Evolutionary conservation across 2,329 filamentous ascomycete species (phyloP).

Genomic region (Scedosporium minutisporum): DNA sequence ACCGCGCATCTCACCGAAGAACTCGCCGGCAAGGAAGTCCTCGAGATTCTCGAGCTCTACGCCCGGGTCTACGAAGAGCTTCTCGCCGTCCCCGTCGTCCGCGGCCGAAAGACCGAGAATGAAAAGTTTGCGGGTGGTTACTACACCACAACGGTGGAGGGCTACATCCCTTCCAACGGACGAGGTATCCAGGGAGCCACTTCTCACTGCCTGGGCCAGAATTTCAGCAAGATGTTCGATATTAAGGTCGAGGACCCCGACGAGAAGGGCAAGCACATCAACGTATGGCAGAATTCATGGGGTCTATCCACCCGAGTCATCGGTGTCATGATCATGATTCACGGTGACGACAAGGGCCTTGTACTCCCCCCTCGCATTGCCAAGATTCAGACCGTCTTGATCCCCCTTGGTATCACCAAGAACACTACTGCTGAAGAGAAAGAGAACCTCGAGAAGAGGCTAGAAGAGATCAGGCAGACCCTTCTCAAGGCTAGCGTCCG

Average conservation of each 20-base stretch:
- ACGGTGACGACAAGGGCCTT: slow-evolving; percentile 90
- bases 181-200: slow-evolving; percentile 95
- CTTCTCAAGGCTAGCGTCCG: slow-evolving; percentile 69
- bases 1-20: slow-evolving; percentile 78
- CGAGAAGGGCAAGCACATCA: slow-evolving; percentile 67
- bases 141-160: slow-evolving; percentile 95
- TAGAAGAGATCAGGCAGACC: slow-evolving; percentile 59
- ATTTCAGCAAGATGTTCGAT: slow-evolving; percentile 99
- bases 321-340: slow-evolving; percentile 98
- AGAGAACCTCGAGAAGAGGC: slow-evolving; percentile 63
- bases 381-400: slow-evolving; percentile 74
- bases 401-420: slow-evolving; percentile 87
- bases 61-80: slow-evolving; percentile 87
- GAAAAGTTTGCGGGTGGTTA: slow-evolving; percentile 96
- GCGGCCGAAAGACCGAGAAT: slow-evolving; percentile 90
- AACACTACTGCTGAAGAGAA: slow-evolving; percentile 75
- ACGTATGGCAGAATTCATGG: slow-evolving; percentile 99
- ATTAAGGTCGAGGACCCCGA: slow-evolving; percentile 92
- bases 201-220: slow-evolving; percentile 89
- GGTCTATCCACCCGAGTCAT: slow-evolving; percentile 94
- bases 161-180: slow-evolving; percentile 90
- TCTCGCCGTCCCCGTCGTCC: slow-evolving; percentile 87
- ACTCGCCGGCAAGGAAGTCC: slow-evolving; percentile 72
- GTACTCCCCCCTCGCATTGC: slow-evolving; percentile 87
- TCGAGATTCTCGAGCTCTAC: slow-evolving; percentile 89